Conservation (phyloP, 805 yeast genomes). For the Brettanomyces anomalus region DNA sequence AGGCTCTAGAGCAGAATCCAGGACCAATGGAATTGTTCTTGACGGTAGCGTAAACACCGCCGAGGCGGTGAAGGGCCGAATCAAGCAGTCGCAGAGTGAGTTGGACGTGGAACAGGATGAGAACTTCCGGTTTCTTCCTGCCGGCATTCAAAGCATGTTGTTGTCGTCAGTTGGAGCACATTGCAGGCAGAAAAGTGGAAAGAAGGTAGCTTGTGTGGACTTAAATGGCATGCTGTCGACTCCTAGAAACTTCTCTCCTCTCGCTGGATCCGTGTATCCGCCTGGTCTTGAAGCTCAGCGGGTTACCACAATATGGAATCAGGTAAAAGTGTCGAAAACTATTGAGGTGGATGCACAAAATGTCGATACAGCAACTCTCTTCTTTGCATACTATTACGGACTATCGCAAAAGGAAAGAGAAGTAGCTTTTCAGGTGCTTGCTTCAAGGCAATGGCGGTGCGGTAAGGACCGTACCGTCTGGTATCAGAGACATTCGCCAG, state of each 20-base stretch:
- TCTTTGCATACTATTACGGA: slow-evolving; percentile 36
- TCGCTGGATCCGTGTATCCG: slow-evolving; percentile 20
- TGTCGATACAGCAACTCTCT: slow-evolving; percentile 28
- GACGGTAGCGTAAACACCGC: neutral
- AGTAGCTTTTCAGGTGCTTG: slow-evolving; percentile 26
- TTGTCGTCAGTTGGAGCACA: slow-evolving; percentile 20
- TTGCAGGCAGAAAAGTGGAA: slow-evolving; percentile 10
- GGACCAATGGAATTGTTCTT: neutral
- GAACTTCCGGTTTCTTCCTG: slow-evolving; percentile 25
- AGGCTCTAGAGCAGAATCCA: neutral
- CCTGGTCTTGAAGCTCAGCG: slow-evolving; percentile 27
- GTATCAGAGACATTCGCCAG: slow-evolving; percentile 31
- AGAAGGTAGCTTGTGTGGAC: slow-evolving; percentile 10
- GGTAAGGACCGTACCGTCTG: slow-evolving; percentile 14
- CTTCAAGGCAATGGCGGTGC: slow-evolving; percentile 31
- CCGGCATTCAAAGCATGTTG: slow-evolving; percentile 26
- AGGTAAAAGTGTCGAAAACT: slow-evolving; percentile 15
- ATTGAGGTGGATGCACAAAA: slow-evolving; percentile 19
- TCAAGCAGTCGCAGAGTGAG: too few species aligned
- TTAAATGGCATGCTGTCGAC: slow-evolving; percentile 17
- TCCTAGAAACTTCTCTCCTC: slow-evolving; percentile 20
- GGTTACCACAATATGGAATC: slow-evolving; percentile 24
- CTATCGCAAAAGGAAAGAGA: slow-evolving; percentile 32
- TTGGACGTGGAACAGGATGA: slow-evolving; percentile 17
- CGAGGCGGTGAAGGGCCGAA: slow-evolving; percentile 4